Conservation (phyloP, 352 stramenopile species). For the Plasmopara viticola region DNA sequence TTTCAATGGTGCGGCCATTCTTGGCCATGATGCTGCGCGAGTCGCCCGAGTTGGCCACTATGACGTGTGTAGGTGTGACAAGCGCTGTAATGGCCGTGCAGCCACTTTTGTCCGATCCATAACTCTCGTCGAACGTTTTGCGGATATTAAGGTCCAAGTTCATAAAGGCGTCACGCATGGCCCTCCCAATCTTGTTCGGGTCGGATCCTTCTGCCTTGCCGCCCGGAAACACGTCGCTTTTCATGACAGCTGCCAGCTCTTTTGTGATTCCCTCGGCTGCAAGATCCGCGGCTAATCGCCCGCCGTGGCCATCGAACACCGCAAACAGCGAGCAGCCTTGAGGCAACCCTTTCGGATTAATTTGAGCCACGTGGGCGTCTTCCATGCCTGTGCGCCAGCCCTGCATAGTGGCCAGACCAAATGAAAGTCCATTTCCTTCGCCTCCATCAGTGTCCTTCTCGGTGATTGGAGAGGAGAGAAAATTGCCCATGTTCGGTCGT, state of each 20-base stretch:
- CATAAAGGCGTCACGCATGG: conserved; percentile 61
- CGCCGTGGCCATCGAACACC: conserved; percentile 77
- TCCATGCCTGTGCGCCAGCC: conserved; percentile 82
- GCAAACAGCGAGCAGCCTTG: conserved; percentile 60
- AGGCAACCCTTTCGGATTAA: conserved; percentile 40
- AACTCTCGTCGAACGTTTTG: conserved; percentile 36
- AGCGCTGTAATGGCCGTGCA: conserved; percentile 75
- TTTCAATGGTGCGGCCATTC: conserved; percentile 41
- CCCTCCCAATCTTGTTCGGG: conserved; percentile 49
- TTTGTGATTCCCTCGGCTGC: conserved; percentile 37
- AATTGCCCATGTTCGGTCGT: conserved; percentile 72
- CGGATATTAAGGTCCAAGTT: conserved; percentile 56
- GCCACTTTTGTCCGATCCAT: conserved; percentile 59
- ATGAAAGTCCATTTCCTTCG: conserved; percentile 50
- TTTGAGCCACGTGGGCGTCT: conserved; percentile 60
- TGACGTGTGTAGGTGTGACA: conserved; percentile 60
- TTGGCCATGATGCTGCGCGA: conserved; percentile 73
- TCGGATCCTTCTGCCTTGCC: conserved; percentile 27
- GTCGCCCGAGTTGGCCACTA: conserved; percentile 76
- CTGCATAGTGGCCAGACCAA: conserved; percentile 70
- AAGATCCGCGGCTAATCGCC: conserved; percentile 47
- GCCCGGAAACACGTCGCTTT: conserved; percentile 28
- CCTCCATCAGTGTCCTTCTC: conserved; percentile 63
- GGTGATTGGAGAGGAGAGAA: conserved; percentile 66
- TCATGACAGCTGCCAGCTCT: conserved; percentile 32